Conservation (phyloP, 768 basidiomycete genomes). For the Tremella fuciformis region DNA sequence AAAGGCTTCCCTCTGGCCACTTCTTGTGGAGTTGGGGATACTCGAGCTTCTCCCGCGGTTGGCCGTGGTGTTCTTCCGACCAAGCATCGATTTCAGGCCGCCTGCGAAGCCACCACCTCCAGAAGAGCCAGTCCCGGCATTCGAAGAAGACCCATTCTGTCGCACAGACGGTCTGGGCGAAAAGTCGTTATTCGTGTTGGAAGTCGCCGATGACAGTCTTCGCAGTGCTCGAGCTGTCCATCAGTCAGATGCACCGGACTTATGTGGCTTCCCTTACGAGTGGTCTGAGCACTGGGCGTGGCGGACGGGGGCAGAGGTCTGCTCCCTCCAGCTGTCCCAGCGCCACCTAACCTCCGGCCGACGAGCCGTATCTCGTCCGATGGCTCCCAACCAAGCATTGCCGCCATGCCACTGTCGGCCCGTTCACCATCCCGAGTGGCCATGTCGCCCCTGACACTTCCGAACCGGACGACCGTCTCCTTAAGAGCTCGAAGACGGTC, state of each 20-base stretch:
- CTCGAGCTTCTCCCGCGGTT: conserved; percentile 34
- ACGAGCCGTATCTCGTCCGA: conserved; percentile 46
- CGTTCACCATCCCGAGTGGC: conserved; percentile 42
- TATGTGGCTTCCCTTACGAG: conserved; percentile 26
- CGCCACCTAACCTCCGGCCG: conserved; percentile 30
- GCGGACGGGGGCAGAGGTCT: conserved; percentile 10
- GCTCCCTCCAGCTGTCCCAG: conserved; percentile 14
- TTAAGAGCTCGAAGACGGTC: conserved; percentile 45
- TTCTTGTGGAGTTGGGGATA: conserved; percentile 37
- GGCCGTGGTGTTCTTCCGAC: conserved; percentile 31
- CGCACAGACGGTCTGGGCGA: conserved; percentile 29
- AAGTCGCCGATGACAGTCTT: conserved; percentile 25
- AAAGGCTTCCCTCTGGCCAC: conserved; percentile 26
- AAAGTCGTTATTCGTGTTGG: conserved; percentile 28
- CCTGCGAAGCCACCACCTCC: conserved; percentile 25
- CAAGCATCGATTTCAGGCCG: conserved; percentile 39
- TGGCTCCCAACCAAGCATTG: conserved; percentile 47
- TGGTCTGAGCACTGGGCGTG: conserved; percentile 15
- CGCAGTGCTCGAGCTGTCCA: conserved; percentile 22
- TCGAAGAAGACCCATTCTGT: conserved; percentile 34
- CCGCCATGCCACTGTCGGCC: conserved; percentile 42
- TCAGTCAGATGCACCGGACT: neutral
- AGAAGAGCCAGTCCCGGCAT: conserved; percentile 11
- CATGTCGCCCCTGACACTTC: conserved; percentile 47
- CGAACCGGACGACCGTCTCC: conserved; percentile 49